Conservation (phyloP, 2,329 filamentous ascomycete genomes). For the Colletotrichum musicola region DNA sequence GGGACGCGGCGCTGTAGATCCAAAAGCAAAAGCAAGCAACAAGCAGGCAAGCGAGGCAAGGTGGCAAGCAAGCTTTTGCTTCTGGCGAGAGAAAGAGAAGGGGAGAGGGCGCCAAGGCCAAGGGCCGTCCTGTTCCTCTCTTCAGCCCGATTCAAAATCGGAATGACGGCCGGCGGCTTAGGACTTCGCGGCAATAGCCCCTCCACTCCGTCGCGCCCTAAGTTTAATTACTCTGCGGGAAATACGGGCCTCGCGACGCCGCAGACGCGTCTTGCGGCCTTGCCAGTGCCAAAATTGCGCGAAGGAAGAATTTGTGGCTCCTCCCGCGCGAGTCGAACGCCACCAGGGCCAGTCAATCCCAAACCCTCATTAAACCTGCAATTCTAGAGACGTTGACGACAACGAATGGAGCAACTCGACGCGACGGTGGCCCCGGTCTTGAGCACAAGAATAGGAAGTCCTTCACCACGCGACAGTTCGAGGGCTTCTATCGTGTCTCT, state of each 20-base stretch:
- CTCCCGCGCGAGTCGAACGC: conserved; percentile 33
- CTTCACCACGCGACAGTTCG: not conserved
- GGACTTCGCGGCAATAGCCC: conserved; percentile 13
- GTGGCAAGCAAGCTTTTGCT: not conserved
- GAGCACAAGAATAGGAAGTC: not conserved
- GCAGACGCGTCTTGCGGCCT: conserved; percentile 35
- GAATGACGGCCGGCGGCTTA: conserved; percentile 17
- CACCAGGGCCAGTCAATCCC: conserved; percentile 32
- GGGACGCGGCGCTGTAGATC: not conserved
- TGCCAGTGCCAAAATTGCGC: conserved; percentile 19
- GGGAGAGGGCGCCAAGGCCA: not conserved
- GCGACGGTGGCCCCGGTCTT: conserved; percentile 27
- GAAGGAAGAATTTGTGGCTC: conserved; percentile 34
- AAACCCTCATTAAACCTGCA: conserved; percentile 36
- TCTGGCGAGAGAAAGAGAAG: too few relatives aligned
- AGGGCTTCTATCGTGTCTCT: too few relatives aligned
- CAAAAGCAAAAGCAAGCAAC: not conserved
- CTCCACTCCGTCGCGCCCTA: conserved; percentile 23
- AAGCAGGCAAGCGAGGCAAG: not conserved
- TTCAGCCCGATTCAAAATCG: conserved; percentile 22
- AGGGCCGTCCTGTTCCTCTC: not conserved
- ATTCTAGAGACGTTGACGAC: conserved; percentile 31
- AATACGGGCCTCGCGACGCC: conserved; percentile 28
- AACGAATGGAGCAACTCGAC: not conserved
- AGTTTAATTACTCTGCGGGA: conserved; percentile 26